A percentile compares a stretch with the other conserved stretches of the same genome.
Evolutionary conservation across 129 eudicot species (phyloP).

Genomic region (Flaveria brownii): DNA sequence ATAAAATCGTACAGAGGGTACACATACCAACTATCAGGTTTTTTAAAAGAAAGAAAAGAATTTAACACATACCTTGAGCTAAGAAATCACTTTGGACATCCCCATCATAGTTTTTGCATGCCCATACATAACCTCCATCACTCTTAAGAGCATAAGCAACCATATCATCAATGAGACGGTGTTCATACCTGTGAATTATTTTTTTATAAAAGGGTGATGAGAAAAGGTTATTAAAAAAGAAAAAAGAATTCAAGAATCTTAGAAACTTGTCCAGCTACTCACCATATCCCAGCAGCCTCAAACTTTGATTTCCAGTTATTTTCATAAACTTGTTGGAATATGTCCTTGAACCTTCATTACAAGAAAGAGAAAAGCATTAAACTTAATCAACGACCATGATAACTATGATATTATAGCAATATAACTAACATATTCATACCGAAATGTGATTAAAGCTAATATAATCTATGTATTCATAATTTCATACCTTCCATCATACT

Average conservation of each 20-base stretch:
- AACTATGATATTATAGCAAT: background rate
- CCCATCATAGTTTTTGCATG: slow-evolving; percentile 99
- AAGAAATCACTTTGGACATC: slow-evolving; percentile 98
- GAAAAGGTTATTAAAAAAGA: background rate
- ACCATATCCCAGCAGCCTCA: slow-evolving; percentile 97
- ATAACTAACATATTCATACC: background rate
- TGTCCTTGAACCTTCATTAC: slow-evolving; percentile 82
- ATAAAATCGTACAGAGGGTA: background rate
- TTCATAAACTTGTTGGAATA: slow-evolving; percentile 94
- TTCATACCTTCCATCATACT: slow-evolving; percentile 90
- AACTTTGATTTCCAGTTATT: slow-evolving; percentile 77
- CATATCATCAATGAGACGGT: slow-evolving; percentile 98
- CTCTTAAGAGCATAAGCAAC: slow-evolving; percentile 99
- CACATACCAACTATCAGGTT: background rate
- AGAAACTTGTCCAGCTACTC: slow-evolving; percentile 36
- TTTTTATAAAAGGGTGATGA: background rate
- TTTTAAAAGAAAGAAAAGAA: background rate
- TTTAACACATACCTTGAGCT: slow-evolving; percentile 70
- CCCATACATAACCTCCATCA: slow-evolving; percentile 99
- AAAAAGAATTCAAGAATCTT: background rate
- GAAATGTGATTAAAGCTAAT: background rate
- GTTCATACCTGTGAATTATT: slow-evolving; percentile 72
- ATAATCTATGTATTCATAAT: background rate
- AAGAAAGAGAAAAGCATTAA: background rate
- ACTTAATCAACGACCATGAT: background rate